These are phyloP conservation scores for Teratosphaeriaceae sp. DNA, from an alignment of 2,329 filamentous ascomycete genomes.

Conservation along the genomic window DNA sequence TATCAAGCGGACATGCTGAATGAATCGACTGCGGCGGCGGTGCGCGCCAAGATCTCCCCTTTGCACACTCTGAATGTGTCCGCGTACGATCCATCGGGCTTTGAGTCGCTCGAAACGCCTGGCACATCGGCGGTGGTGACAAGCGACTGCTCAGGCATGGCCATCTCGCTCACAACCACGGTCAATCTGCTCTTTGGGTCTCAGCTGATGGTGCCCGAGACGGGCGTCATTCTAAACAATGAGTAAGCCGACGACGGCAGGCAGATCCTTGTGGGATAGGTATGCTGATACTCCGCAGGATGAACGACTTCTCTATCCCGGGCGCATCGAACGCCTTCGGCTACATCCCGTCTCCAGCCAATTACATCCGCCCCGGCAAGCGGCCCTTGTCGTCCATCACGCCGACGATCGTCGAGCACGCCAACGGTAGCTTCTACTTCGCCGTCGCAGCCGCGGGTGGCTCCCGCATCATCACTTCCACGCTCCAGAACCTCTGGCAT, in stretches of 20 bases:
- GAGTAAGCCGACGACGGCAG: constrained; percentile 19
- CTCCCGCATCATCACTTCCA: constrained; percentile 72
- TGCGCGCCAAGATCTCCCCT: constrained; percentile 65
- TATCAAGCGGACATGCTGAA: constrained; percentile 66
- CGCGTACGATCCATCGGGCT: constrained; percentile 63
- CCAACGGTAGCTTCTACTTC: constrained; percentile 60
- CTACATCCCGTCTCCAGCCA: constrained; percentile 70
- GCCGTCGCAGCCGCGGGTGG: constrained; percentile 73
- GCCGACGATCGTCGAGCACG: constrained; percentile 66
- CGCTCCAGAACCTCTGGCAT: constrained; percentile 66
- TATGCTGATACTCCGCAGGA: constrained; percentile 10
- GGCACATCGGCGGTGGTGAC: constrained; percentile 70
- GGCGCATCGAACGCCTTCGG: constrained; percentile 72
- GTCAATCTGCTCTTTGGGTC: constrained; percentile 83
- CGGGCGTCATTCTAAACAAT: constrained; percentile 68
- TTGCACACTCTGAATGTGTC: constrained; percentile 61
- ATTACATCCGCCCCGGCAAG: constrained; percentile 76
- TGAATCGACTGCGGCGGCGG: constrained; percentile 49
- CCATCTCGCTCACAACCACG: constrained; percentile 77
- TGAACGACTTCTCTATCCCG: constrained; percentile 79
- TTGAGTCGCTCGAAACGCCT: constrained; percentile 62
- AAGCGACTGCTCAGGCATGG: constrained; percentile 65
- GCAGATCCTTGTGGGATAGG: not conserved
- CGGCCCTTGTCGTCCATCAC: constrained; percentile 77
- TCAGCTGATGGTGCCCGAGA: constrained; percentile 69